These are phyloP conservation scores for Gleditsia sinensis DNA, from an alignment of 306 rosid genomes.

Conservation along the genomic window DNA sequence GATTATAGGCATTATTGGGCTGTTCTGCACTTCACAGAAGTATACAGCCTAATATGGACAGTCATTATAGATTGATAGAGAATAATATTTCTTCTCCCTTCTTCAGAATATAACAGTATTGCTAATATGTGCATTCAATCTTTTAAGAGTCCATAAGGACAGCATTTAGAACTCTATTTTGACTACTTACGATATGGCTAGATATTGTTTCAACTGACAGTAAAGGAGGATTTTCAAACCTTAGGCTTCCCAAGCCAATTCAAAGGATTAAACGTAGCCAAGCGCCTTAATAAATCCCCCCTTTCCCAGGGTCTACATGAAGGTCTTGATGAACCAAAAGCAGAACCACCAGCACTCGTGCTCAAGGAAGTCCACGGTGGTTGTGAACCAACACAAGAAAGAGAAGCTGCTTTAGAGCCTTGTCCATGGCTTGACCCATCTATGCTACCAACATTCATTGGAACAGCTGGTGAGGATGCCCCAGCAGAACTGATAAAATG, in stretches of 20 bases:
- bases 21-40: not conserved
- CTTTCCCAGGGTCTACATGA: conserved; percentile 99
- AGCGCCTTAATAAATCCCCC: conserved; percentile 94
- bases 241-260: conserved; percentile 92
- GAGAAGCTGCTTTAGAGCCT: conserved; percentile 92
- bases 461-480: conserved; percentile 93
- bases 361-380: conserved; percentile 84
- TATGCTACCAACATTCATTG: conserved; percentile 84
- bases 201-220: not conserved
- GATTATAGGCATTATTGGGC: not conserved
- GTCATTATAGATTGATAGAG: not conserved
- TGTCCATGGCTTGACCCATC: conserved; percentile 89
- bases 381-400: conserved; percentile 94
- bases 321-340: conserved; percentile 74
- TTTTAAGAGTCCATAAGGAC: not conserved
- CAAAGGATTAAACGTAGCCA: conserved; percentile 84
- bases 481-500: conserved; percentile 85
- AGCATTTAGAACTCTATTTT: not conserved
- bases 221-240: too few relatives aligned
- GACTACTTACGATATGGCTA: not conserved
- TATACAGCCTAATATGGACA: not conserved
- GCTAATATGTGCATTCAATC: not conserved
- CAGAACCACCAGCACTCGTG: conserved; percentile 85
- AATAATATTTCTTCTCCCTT: not conserved
- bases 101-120: not conserved